These are phyloP conservation scores for Periconia digitata DNA, from an alignment of 2,329 filamentous ascomycete species.

Conservation along the genomic window DNA sequence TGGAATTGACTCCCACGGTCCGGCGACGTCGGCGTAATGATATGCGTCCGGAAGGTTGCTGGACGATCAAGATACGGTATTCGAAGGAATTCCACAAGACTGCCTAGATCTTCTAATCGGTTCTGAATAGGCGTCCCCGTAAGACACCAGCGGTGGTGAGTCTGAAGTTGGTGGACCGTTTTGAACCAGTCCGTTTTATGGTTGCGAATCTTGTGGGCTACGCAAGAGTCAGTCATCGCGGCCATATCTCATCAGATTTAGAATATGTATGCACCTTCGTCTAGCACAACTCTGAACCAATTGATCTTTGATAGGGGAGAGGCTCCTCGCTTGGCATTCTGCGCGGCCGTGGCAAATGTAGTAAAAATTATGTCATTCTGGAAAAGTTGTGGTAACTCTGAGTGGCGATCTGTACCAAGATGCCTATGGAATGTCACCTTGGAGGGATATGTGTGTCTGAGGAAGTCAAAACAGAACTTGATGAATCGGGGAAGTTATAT, in stretches of 20 bases:
- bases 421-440: constrained; percentile 10
- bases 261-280: constrained; percentile 15
- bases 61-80: constrained; percentile 5
- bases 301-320: constrained; percentile 9
- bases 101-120: constrained; percentile 43
- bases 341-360: constrained; percentile 17
- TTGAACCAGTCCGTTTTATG: not conserved
- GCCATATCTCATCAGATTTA: not conserved
- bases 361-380: constrained; percentile 17
- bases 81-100: constrained; percentile 24
- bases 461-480: not conserved
- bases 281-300: constrained; percentile 25
- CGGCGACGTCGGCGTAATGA: constrained; percentile 3
- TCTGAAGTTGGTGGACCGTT: constrained; percentile 44
- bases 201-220: constrained; percentile 2
- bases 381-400: constrained; percentile 5
- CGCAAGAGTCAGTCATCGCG: not conserved
- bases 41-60: constrained; percentile 4
- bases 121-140: constrained; percentile 33
- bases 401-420: constrained; percentile 3
- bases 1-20: not conserved
- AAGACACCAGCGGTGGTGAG: constrained; percentile 49
- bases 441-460: constrained; percentile 6
- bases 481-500: not conserved
- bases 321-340: constrained; percentile 3